Percentiles rank a stretch among this genome's conserved stretches.
Conservation (phyloP, 192 early-diverging fungal genomes). For the Backusella circina region DNA sequence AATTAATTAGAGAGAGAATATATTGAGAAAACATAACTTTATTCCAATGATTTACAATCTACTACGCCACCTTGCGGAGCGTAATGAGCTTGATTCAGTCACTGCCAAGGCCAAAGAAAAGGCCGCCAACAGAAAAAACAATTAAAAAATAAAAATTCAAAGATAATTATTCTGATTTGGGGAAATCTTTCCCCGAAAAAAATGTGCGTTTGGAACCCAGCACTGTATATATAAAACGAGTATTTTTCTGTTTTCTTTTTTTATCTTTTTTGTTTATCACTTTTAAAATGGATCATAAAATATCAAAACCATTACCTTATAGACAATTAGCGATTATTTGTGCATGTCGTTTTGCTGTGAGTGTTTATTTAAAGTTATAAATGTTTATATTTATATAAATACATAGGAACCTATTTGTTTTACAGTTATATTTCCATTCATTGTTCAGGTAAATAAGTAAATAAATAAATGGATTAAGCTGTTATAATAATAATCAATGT, state of each 20-base stretch:
- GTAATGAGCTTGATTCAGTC: slow-evolving; percentile 43
- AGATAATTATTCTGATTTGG: background rate
- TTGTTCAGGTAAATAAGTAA: slow-evolving; percentile 16
- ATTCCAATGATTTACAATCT: slow-evolving; percentile 72
- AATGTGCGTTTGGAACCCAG: background rate
- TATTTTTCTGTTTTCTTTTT: background rate
- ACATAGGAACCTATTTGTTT: slow-evolving; percentile 30
- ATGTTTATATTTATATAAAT: too few relatives aligned
- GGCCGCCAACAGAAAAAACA: slow-evolving; percentile 9
- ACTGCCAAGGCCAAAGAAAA: slow-evolving; percentile 49
- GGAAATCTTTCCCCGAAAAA: background rate
- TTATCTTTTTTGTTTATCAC: background rate
- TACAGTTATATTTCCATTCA: slow-evolving; percentile 28
- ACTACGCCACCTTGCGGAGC: slow-evolving; percentile 54
- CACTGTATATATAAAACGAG: background rate
- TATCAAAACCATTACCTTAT: slow-evolving; percentile 6
- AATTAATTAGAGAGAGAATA: slow-evolving; percentile 65
- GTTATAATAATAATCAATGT: background rate
- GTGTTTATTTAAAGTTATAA: background rate
- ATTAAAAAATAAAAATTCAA: background rate
- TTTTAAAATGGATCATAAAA: background rate
- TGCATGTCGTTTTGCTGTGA: slow-evolving; percentile 20
- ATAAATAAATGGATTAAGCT: background rate
- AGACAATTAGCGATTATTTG: slow-evolving; percentile 21
- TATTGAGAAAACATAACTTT: slow-evolving; percentile 71